Percentiles rank a stretch among this genome's conserved stretches.
Evolutionary conservation across 176 grass and related monocot species (phyloP).

Genomic region (Oropetium thomaeum): DNA sequence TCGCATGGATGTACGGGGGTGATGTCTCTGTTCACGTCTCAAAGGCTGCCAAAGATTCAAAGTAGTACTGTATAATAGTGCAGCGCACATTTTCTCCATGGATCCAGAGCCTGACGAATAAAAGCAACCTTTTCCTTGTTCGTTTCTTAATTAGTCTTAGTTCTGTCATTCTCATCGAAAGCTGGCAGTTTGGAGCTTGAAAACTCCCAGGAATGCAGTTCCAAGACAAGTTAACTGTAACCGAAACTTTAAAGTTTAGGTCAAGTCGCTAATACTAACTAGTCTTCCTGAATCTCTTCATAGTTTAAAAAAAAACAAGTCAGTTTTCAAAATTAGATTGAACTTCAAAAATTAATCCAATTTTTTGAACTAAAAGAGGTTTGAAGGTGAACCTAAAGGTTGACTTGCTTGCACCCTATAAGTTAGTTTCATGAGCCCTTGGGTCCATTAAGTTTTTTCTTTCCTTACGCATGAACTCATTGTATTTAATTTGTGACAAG

Average conservation of each 20-base stretch:
- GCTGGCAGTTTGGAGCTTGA: slow-evolving; percentile 11
- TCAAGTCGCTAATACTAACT: neutral
- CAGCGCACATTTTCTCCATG: slow-evolving; percentile 20
- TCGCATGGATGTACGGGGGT: slow-evolving; percentile 15
- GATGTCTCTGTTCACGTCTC: neutral
- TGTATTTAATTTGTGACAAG: neutral
- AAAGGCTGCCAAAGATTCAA: slow-evolving; percentile 22
- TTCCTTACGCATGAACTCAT: neutral
- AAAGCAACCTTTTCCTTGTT: slow-evolving; percentile 20
- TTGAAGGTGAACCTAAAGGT: too few relatives aligned
- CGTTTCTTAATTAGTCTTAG: slow-evolving; percentile 9
- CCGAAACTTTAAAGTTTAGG: neutral
- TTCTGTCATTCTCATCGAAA: slow-evolving; percentile 32
- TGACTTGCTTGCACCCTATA: too few relatives aligned
- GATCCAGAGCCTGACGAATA: slow-evolving; percentile 20
- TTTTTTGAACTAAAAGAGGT: too few relatives aligned
- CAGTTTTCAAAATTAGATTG: too few relatives aligned
- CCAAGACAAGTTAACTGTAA: neutral
- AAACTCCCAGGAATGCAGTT: slow-evolving; percentile 26
- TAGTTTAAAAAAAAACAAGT: too few relatives aligned
- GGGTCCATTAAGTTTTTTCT: neutral
- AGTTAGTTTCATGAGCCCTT: too few relatives aligned
- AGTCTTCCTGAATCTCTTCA: too few relatives aligned
- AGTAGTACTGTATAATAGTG: too few relatives aligned
- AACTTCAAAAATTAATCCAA: too few relatives aligned